Conservation (phyloP, 768 basidiomycete genomes). For the Steccherinum ochraceum region DNA sequence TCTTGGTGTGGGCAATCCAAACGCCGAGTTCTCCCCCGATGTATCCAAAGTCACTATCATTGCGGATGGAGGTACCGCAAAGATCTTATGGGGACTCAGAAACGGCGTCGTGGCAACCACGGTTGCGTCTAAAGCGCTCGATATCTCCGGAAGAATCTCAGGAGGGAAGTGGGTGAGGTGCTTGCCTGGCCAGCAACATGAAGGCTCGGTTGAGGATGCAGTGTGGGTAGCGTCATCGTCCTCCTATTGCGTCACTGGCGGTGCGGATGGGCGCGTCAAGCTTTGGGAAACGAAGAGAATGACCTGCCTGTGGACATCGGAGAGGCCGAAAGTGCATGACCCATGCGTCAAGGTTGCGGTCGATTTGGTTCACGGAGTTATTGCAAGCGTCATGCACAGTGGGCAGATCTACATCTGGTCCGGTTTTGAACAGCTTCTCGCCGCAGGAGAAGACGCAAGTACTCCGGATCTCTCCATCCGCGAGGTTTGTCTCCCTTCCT, state of each 20-base stretch:
- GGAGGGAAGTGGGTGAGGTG: slow-evolving; percentile 44
- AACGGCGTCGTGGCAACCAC: slow-evolving; percentile 65
- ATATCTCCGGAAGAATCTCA: slow-evolving; percentile 36
- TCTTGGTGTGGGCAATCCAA: slow-evolving; percentile 65
- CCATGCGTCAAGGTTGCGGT: slow-evolving; percentile 45
- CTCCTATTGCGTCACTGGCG: slow-evolving; percentile 42
- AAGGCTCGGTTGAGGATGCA: slow-evolving; percentile 50
- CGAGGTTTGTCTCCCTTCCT: not conserved
- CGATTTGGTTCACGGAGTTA: slow-evolving; percentile 33
- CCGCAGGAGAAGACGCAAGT: not conserved
- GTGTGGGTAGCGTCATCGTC: slow-evolving; percentile 38
- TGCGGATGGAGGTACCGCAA: slow-evolving; percentile 60
- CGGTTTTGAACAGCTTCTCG: slow-evolving; percentile 28
- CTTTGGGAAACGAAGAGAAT: slow-evolving; percentile 60
- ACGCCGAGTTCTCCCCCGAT: slow-evolving; percentile 66
- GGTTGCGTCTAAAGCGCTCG: slow-evolving; percentile 52
- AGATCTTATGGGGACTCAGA: slow-evolving; percentile 67
- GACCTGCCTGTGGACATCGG: slow-evolving; percentile 59
- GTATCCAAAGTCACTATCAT: slow-evolving; percentile 51
- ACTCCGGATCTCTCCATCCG: not conserved
- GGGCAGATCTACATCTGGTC: slow-evolving; percentile 57
- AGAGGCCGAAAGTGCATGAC: slow-evolving; percentile 9
- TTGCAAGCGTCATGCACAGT: slow-evolving; percentile 46
- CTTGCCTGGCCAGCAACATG: slow-evolving; percentile 51
- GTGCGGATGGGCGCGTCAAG: slow-evolving; percentile 62